A percentile compares a stretch with the other conserved stretches of the same genome.
phyloP scores from a whole-genome alignment of 257 asterid genomes.

The Thymus quinquecostatus region DNA sequence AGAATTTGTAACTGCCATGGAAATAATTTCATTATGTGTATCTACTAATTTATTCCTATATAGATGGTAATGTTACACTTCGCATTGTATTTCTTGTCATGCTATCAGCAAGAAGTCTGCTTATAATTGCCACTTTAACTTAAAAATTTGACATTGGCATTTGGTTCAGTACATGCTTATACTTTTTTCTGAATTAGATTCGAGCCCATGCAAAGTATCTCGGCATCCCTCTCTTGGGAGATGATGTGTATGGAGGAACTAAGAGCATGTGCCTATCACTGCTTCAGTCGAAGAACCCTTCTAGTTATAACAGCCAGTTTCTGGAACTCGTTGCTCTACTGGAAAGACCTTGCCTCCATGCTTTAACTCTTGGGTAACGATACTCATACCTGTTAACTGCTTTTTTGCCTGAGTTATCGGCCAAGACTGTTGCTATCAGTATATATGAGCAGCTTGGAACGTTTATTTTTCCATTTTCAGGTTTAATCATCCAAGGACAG shows the following conservation, averaged over 20 bases:
- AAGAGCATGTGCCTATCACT: conserved; percentile 78
- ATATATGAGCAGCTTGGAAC: background rate
- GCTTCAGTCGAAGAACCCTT: conserved; percentile 67
- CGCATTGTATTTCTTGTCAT: background rate
- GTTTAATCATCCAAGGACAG: conserved; percentile 77
- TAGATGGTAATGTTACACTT: background rate
- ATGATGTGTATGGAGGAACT: conserved; percentile 94
- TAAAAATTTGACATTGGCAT: background rate
- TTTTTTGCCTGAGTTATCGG: conserved; percentile 57
- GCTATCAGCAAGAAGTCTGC: background rate
- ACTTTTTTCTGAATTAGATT: conserved; percentile 40
- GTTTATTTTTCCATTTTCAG: conserved; percentile 33
- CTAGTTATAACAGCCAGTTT: conserved; percentile 49
- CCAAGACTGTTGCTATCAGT: background rate
- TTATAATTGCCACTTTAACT: background rate
- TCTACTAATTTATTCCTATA: background rate
- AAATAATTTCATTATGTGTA: background rate
- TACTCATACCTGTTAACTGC: conserved; percentile 27
- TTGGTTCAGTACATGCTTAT: background rate
- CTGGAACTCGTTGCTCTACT: conserved; percentile 51
- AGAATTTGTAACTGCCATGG: background rate
- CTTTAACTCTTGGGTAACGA: conserved; percentile 70
- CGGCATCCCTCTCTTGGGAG: conserved; percentile 93
- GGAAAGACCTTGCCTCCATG: conserved; percentile 95
- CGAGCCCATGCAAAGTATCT: conserved; percentile 97